These are phyloP conservation scores for Hysterangium stoloniferum DNA, from an alignment of 768 basidiomycete species.

Conservation along the genomic window DNA sequence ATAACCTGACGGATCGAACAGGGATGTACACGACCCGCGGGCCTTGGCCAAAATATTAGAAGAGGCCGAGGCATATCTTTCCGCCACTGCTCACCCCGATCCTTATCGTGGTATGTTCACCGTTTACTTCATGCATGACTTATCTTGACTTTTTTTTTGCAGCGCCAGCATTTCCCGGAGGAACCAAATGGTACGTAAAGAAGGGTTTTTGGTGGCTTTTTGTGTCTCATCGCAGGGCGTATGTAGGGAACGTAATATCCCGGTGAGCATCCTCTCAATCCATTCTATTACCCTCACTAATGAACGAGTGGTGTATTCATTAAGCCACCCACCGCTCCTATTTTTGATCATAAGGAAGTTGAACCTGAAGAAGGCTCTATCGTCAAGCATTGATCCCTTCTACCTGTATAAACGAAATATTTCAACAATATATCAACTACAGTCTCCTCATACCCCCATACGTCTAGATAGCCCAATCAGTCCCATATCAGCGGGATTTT, in stretches of 20 bases:
- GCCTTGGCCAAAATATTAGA: conserved; percentile 69
- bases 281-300: conserved; percentile 4
- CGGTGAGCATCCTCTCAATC: conserved; percentile 48
- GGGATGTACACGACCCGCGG: conserved; percentile 79
- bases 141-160: not conserved
- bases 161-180: conserved; percentile 82
- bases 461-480: too few species aligned
- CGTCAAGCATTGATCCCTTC: too few species aligned
- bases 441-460: too few species aligned
- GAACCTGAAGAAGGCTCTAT: conserved; percentile 3
- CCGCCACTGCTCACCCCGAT: conserved; percentile 71
- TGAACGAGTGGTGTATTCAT: conserved; percentile 10
- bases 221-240: not conserved
- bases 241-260: conserved; percentile 72
- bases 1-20: conserved; percentile 26
- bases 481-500: too few species aligned
- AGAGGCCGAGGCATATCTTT: conserved; percentile 71
- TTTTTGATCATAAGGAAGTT: conserved; percentile 51
- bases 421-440: too few species aligned
- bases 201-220: not conserved
- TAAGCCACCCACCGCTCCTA: conserved; percentile 54
- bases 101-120: conserved; percentile 78
- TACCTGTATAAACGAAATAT: too few species aligned
- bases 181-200: conserved; percentile 79
- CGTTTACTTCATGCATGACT: conserved; percentile 2